Conservation (phyloP, 805 yeast species). For the Jamesozyma piceae region DNA sequence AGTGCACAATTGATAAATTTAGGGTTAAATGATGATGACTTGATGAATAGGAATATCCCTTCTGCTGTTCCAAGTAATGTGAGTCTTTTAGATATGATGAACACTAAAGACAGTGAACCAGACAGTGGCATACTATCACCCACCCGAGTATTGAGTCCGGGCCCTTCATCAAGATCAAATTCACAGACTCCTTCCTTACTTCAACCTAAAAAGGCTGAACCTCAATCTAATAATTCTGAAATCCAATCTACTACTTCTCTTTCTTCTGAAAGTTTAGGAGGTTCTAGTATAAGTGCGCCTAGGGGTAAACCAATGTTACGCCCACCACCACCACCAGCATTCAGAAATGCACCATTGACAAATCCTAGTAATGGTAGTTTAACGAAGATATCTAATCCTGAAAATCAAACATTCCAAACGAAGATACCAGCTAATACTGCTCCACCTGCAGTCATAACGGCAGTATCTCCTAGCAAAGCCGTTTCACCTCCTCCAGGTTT, state of each 20-base stretch:
- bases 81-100: conserved; percentile 11
- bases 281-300: neutral
- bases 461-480: conserved; percentile 8
- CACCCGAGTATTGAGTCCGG: neutral
- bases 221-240: neutral
- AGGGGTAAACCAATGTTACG: conserved; percentile 8
- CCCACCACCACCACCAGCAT: conserved; percentile 19
- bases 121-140: neutral
- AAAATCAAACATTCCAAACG: too few relatives aligned
- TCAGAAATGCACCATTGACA: conserved; percentile 3
- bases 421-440: neutral
- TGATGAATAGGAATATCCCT: neutral
- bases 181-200: conserved; percentile 5
- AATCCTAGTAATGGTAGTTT: neutral
- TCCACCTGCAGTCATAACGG: conserved; percentile 17
- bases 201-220: conserved; percentile 5
- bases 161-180: conserved; percentile 2
- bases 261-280: neutral
- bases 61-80: conserved; percentile 2
- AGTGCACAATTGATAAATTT: conserved; percentile 14
- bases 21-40: conserved; percentile 8
- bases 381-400: neutral
- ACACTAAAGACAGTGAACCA: neutral
- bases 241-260: neutral
- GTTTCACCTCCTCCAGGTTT: conserved; percentile 32